Conservation (phyloP, 1,139 yeast genomes). For the Wickerhamomyces sp. region DNA sequence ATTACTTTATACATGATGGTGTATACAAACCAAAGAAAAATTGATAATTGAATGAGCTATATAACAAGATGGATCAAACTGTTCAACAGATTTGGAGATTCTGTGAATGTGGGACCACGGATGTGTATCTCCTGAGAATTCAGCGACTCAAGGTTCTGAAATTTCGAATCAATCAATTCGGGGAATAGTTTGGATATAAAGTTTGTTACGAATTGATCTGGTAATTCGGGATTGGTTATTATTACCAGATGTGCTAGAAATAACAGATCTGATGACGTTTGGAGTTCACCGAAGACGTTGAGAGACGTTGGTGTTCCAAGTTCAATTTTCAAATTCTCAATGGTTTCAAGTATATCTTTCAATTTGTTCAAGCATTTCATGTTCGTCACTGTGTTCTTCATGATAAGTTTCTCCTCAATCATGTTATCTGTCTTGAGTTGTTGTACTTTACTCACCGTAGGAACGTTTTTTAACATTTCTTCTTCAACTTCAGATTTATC, state of each 20-base stretch:
- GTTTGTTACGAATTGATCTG: slow-evolving; percentile 38
- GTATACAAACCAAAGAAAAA: slow-evolving; percentile 54
- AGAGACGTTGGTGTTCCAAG: slow-evolving; percentile 10
- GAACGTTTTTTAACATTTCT: slow-evolving; percentile 30
- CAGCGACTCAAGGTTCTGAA: slow-evolving; percentile 5
- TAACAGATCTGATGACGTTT: slow-evolving; percentile 31
- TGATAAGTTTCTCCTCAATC: slow-evolving; percentile 35
- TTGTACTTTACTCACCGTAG: slow-evolving; percentile 47
- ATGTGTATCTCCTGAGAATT: slow-evolving; percentile 5
- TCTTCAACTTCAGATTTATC: slow-evolving; percentile 25
- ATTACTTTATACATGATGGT: slow-evolving; percentile 62
- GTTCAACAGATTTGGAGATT: slow-evolving; percentile 20
- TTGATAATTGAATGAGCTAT: slow-evolving; percentile 16
- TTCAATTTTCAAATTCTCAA: slow-evolving; percentile 24
- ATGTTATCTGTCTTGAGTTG: slow-evolving; percentile 41
- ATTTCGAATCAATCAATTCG: slow-evolving; percentile 15
- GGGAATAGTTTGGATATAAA: slow-evolving; percentile 31
- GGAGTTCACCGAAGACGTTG: slow-evolving; percentile 22
- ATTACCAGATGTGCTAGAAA: slow-evolving; percentile 37
- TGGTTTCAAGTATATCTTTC: slow-evolving; percentile 29
- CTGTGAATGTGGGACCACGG: slow-evolving; percentile 16
- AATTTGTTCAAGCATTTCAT: slow-evolving; percentile 45
- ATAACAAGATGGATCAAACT: slow-evolving; percentile 10
- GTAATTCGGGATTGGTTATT: slow-evolving; percentile 33
- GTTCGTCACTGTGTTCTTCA: slow-evolving; percentile 47